Conservation (phyloP, 257 asterid species). For the Fraxinus anomala region DNA sequence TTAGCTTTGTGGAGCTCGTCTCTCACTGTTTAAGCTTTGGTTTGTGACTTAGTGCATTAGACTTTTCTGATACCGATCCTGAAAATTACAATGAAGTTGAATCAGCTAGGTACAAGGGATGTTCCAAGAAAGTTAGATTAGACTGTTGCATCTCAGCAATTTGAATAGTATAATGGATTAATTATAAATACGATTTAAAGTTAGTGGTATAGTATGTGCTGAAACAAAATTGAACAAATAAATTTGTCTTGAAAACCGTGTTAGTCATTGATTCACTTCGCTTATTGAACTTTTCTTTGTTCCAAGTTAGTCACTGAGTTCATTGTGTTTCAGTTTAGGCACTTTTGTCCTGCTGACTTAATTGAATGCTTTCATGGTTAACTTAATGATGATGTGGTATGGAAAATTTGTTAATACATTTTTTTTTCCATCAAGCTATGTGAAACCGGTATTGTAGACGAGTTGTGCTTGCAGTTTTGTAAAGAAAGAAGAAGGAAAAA, state of each 20-base stretch:
- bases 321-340: too few relatives aligned
- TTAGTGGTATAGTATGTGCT: background rate
- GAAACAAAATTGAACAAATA: too few relatives aligned
- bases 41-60: background rate
- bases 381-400: too few relatives aligned
- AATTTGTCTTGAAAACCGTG: too few relatives aligned
- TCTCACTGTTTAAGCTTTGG: background rate
- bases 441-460: background rate
- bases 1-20: background rate
- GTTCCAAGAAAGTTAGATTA: background rate
- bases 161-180: background rate
- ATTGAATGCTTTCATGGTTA: too few relatives aligned
- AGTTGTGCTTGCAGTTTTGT: background rate
- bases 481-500: background rate
- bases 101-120: background rate
- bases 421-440: background rate
- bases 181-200: background rate
- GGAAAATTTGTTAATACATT: too few relatives aligned
- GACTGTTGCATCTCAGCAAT: background rate
- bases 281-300: too few relatives aligned
- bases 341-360: too few relatives aligned
- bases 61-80: background rate
- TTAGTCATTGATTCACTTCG: too few relatives aligned
- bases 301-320: too few relatives aligned
- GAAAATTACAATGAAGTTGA: background rate